Conservation (phyloP, 1,284 basidiomycete genomes). For the Vanrija pseudolonga region DNA sequence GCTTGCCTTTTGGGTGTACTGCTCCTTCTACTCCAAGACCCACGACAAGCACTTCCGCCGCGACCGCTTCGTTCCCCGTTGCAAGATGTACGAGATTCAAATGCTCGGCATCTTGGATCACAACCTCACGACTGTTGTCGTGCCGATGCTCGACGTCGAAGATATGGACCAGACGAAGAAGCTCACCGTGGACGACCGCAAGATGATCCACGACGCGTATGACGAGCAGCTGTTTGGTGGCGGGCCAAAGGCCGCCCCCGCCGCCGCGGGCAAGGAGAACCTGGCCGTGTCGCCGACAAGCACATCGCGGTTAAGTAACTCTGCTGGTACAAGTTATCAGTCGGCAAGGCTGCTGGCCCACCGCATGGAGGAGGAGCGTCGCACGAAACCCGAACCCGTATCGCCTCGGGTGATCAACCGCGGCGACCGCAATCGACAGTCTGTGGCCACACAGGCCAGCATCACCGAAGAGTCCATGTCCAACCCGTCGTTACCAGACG, state of each 20-base stretch:
- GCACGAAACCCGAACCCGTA: neutral
- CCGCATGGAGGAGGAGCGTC: slow-evolving; percentile 21
- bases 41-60: slow-evolving; percentile 66
- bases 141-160: slow-evolving; percentile 60
- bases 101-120: slow-evolving; percentile 87
- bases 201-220: slow-evolving; percentile 30
- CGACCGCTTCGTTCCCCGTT: slow-evolving; percentile 85
- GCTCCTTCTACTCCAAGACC: slow-evolving; percentile 48
- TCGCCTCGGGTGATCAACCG: neutral
- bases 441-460: slow-evolving; percentile 1
- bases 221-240: slow-evolving; percentile 34
- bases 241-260: neutral
- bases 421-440: no score
- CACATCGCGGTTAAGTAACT: neutral
- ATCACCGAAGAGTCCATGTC: slow-evolving; percentile 10
- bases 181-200: slow-evolving; percentile 27
- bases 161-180: slow-evolving; percentile 20
- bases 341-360: slow-evolving; percentile 31
- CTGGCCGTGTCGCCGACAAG: neutral
- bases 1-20: slow-evolving; percentile 47
- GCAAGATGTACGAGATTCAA: slow-evolving; percentile 91
- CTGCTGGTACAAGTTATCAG: slow-evolving; percentile 34
- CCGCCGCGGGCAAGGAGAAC: no score
- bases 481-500: slow-evolving; percentile 6
- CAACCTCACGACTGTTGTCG: slow-evolving; percentile 79